phyloP scores from a whole-genome alignment of 257 asterid species.

The Nicotiana noctiflora region DNA sequence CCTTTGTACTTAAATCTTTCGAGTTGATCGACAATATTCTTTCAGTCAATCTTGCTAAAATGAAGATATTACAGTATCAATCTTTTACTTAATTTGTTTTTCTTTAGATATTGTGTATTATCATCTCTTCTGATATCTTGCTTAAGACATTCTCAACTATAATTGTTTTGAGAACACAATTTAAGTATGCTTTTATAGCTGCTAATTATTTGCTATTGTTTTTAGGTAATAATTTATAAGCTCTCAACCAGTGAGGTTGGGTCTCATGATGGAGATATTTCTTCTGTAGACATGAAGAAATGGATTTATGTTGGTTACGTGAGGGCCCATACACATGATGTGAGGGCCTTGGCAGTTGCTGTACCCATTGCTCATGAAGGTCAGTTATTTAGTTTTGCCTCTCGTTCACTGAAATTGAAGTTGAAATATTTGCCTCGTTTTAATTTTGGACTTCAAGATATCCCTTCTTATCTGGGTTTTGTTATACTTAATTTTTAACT shows the following conservation, averaged over 20 bases:
- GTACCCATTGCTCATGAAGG: conserved; percentile 90
- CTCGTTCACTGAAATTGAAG: background rate
- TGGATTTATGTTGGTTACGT: conserved; percentile 75
- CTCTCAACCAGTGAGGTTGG: conserved; percentile 48
- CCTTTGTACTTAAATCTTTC: no score
- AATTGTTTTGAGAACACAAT: no score
- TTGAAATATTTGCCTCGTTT: background rate
- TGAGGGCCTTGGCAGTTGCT: conserved; percentile 81
- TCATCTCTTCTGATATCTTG: no score
- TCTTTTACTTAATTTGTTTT: no score
- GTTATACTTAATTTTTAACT: background rate
- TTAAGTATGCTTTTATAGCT: no score
- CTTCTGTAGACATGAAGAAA: conserved; percentile 41
- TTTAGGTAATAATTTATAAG: conserved; percentile 75
- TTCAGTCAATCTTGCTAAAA: no score
- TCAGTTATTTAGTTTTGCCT: conserved; percentile 7
- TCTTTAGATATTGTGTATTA: no score
- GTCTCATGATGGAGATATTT: conserved; percentile 29
- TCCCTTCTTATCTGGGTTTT: background rate
- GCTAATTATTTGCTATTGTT: background rate
- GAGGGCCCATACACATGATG: conserved; percentile 92
- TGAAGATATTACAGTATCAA: no score
- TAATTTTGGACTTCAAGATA: background rate
- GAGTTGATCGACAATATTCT: no score
- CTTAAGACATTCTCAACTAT: no score